These are phyloP conservation scores for Kurtzmaniella quercitrusa DNA, from an alignment of 1,139 yeast genomes.

Conservation along the genomic window DNA sequence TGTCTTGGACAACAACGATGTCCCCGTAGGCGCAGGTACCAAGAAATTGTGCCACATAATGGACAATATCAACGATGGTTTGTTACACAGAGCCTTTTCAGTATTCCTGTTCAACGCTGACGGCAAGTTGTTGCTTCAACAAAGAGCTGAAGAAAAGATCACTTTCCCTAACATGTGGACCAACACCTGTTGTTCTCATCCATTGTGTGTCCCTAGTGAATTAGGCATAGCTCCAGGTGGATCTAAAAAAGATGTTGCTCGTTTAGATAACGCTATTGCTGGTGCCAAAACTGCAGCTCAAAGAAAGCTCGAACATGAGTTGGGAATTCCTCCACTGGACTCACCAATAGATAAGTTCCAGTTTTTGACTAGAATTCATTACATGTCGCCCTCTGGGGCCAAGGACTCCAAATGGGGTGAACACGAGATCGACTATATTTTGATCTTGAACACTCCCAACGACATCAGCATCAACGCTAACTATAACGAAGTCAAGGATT, in stretches of 20 bases:
- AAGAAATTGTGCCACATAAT: slow-evolving; percentile 89
- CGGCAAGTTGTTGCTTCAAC: slow-evolving; percentile 77
- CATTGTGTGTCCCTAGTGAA: slow-evolving; percentile 79
- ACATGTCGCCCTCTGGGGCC: slow-evolving; percentile 72
- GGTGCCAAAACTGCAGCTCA: slow-evolving; percentile 91
- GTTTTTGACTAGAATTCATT: slow-evolving; percentile 90
- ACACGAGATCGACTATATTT: slow-evolving; percentile 93
- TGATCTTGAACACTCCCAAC: slow-evolving; percentile 67
- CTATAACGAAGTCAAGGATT: slow-evolving; percentile 81
- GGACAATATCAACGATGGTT: slow-evolving; percentile 80
- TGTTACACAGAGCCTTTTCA: slow-evolving; percentile 92
- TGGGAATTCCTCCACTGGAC: slow-evolving; percentile 68
- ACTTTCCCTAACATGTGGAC: slow-evolving; percentile 98
- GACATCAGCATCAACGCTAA: slow-evolving; percentile 48
- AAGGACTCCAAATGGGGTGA: slow-evolving; percentile 90
- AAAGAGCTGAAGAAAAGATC: slow-evolving; percentile 93
- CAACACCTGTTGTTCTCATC: slow-evolving; percentile 98
- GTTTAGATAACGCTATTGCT: slow-evolving; percentile 47
- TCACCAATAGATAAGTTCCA: slow-evolving; percentile 69
- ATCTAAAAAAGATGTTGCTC: slow-evolving; percentile 37
- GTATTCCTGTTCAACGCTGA: slow-evolving; percentile 84
- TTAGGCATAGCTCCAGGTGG: slow-evolving; percentile 47
- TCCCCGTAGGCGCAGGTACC: slow-evolving; percentile 89
- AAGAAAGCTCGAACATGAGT: slow-evolving; percentile 86
- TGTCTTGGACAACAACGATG: slow-evolving; percentile 82